Evolutionary conservation across 2,329 filamentous ascomycete species (phyloP), one percentile per base, ranked within the genome.

Genomic region (Hypoxylon sp.): DNA sequence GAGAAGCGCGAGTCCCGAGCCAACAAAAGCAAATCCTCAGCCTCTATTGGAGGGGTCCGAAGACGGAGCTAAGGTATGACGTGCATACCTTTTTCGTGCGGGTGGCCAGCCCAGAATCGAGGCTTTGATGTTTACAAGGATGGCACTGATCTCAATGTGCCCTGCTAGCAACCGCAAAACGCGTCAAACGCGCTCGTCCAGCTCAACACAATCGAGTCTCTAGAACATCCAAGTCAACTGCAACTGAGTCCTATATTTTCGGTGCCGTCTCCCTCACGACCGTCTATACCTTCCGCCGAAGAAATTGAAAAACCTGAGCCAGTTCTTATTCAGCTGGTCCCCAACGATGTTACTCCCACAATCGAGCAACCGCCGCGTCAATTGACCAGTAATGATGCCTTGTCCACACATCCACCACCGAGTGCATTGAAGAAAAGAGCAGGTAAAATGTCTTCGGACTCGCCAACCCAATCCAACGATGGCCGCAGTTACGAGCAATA

Each of bases 381-480:
- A 20, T 57, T 56, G 44, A 61, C 48, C 44, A 61, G 58, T 60
- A 56, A 71, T 28, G 57, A 74, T 70, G 70, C 32, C 22, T 45
- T 56, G 26, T 22, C 59, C 14, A 68, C 48, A 48, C 16, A 55
- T 33, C 64, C 57, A 44, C 28, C 62, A 38, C 51, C 57, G 2
- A 45, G 28, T 16, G 52, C 55, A 36, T 42, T 54, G 61, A 71
- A 61, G 62, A 72, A 56, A 55, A 64, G 68, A 53, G 84, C 81
- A 78, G 32, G n/a, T 40, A 79, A 83, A 30, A 75, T 74, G 73
- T 77, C 74, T n/a, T 85, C 83, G 9, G 81, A 83, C 59, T 85
- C 85, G 8, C 83, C 83, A 1, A 88, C 86, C 1, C 86, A 88
- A 74, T 78, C 81, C 61, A 88, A 88, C 68, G 81, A 83, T 45